Percentiles rank a stretch among this genome's conserved stretches.
phyloP scores from a whole-genome alignment of 139 green algal species.

The Dunaliella sp. region DNA sequence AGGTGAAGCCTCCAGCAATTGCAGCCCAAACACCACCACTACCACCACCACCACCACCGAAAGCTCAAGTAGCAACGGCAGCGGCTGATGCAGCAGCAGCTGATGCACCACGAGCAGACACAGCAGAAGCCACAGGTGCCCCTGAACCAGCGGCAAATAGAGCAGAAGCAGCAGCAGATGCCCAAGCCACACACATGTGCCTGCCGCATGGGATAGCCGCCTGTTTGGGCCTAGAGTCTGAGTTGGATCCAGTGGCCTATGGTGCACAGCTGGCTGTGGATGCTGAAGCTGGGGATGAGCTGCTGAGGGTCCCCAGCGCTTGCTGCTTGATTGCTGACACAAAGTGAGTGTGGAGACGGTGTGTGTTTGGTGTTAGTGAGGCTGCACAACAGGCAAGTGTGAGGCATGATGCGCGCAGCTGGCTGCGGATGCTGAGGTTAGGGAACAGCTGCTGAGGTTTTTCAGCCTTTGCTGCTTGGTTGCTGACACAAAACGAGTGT shows the following conservation, averaged over 20 bases:
- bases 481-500: not conserved
- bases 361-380: no score
- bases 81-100: no score
- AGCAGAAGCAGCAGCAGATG: no score
- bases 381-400: no score
- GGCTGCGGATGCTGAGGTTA: not conserved
- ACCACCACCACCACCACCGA: no score
- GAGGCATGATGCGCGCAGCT: no score
- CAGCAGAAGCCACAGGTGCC: no score
- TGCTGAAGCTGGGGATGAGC: not conserved
- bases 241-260: slow-evolving; percentile 10
- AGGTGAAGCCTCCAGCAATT: no score
- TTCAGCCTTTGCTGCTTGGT: slow-evolving; percentile 1
- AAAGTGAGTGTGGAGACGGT: not conserved
- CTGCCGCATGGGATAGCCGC: slow-evolving; percentile 18
- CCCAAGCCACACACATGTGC: not conserved
- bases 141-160: no score
- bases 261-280: not conserved
- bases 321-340: slow-evolving; percentile 6
- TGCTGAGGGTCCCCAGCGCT: slow-evolving; percentile 6
- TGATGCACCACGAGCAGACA: no score
- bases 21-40: no score
- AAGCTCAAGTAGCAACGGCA: no score
- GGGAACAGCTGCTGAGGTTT: slow-evolving; percentile 11
- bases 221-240: slow-evolving; percentile 12